These are phyloP conservation scores for Cercospora sp. DNA, from an alignment of 2,329 filamentous ascomycete species.

Conservation along the genomic window DNA sequence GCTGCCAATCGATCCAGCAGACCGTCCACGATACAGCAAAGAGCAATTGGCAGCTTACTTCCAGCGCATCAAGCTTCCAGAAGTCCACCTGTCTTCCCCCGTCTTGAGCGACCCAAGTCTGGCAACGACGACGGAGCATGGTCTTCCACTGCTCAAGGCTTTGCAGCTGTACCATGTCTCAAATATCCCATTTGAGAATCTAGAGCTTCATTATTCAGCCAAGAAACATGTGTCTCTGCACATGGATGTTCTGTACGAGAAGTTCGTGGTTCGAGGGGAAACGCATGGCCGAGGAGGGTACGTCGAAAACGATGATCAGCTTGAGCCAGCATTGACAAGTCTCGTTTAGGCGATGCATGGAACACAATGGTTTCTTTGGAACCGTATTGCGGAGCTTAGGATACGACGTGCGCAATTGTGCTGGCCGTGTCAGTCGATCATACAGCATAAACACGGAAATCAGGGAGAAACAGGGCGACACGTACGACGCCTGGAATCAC, in stretches of 20 bases:
- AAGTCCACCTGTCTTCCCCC: conserved; percentile 21
- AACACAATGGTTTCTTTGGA: conserved; percentile 58
- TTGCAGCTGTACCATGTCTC: conserved; percentile 45
- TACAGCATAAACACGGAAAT: conserved; percentile 28
- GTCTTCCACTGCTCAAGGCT: conserved; percentile 32
- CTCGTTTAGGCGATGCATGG: conserved; percentile 53
- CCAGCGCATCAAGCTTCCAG: conserved; percentile 28
- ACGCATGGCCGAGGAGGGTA: conserved; percentile 52
- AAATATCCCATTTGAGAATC: conserved; percentile 58
- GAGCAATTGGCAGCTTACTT: conserved; percentile 32
- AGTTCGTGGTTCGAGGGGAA: conserved; percentile 48
- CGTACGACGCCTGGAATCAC: conserved; percentile 42
- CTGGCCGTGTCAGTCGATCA: conserved; percentile 43
- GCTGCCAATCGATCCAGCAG: conserved; percentile 23
- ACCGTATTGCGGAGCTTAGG: conserved; percentile 55
- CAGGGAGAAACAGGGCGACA: conserved; percentile 27
- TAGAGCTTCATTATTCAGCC: conserved; percentile 56
- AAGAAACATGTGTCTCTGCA: conserved; percentile 53
- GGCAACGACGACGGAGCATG: conserved; percentile 30
- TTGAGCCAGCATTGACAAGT: neutral
- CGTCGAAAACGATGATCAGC: neutral
- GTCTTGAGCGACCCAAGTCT: conserved; percentile 23
- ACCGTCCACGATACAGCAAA: conserved; percentile 28
- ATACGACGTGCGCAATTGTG: conserved; percentile 47
- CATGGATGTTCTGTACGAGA: conserved; percentile 53